These are phyloP conservation scores for Fusarium begoniae DNA, from an alignment of 2,329 filamentous ascomycete species.

Conservation along the genomic window DNA sequence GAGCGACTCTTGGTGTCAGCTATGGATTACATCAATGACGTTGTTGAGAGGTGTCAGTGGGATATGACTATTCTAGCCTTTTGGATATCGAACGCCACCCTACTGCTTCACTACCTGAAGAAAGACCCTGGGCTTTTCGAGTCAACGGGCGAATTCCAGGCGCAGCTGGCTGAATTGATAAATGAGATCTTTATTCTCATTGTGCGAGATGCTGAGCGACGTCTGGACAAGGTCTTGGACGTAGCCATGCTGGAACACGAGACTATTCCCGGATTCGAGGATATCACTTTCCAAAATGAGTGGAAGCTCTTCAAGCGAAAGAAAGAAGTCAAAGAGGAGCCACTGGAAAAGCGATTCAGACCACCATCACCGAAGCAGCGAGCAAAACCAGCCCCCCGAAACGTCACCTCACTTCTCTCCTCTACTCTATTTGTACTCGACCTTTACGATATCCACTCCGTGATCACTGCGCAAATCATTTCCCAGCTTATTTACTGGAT, in stretches of 20 bases:
- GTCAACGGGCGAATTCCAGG: conserved; percentile 87
- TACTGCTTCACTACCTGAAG: conserved; percentile 95
- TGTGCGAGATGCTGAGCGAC: conserved; percentile 92
- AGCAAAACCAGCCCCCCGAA: conserved; percentile 90
- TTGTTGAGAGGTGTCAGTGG: conserved; percentile 96
- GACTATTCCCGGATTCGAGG: conserved; percentile 96
- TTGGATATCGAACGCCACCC: conserved; percentile 96
- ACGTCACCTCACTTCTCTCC: conserved; percentile 93
- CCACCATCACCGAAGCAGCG: conserved; percentile 93
- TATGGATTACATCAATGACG: conserved; percentile 96
- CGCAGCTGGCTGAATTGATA: conserved; percentile 91
- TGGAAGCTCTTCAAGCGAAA: conserved; percentile 98
- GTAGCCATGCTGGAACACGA: conserved; percentile 96
- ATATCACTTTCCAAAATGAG: conserved; percentile 96
- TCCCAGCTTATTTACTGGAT: conserved; percentile 97
- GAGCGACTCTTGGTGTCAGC: conserved; percentile 82
- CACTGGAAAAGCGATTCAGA: conserved; percentile 87
- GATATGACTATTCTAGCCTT: conserved; percentile 99
- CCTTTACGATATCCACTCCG: conserved; percentile 98
- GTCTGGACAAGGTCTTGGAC: conserved; percentile 95
- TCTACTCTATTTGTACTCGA: conserved; percentile 97
- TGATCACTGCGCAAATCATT: conserved; percentile 91
- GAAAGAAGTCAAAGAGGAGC: conserved; percentile 88
- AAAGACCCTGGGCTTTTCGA: conserved; percentile 86
- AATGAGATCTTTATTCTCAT: conserved; percentile 99